Percentiles rank a stretch among this genome's conserved stretches.
Conservation (phyloP, 2,329 filamentous ascomycete species). For the Fusarium anguioides region DNA sequence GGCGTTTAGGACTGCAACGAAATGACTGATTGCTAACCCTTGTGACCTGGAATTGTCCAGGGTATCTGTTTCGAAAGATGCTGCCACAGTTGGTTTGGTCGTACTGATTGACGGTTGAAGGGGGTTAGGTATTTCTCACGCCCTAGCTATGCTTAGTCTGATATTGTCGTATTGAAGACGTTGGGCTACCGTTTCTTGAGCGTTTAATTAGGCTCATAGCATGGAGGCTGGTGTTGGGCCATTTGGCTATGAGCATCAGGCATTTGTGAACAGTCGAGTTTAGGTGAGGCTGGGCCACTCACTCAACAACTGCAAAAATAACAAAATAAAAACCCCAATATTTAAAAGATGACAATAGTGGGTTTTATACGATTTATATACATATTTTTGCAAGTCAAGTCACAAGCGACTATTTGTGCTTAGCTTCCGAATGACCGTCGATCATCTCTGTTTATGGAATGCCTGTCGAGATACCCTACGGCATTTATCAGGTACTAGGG, state of each 20-base stretch:
- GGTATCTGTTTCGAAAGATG: slow-evolving; percentile 10
- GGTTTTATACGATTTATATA: background rate
- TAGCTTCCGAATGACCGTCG: background rate
- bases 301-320: background rate
- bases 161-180: background rate
- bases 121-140: background rate
- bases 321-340: background rate
- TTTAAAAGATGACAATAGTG: background rate
- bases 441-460: background rate
- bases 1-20: background rate
- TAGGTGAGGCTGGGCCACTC: background rate
- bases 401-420: background rate
- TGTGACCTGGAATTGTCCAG: slow-evolving; percentile 16
- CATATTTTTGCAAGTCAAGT: background rate
- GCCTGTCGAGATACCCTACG: background rate
- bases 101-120: background rate
- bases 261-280: background rate
- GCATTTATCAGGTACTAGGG: background rate
- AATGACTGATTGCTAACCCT: slow-evolving; percentile 18
- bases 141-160: background rate
- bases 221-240: background rate
- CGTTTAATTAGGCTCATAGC: background rate
- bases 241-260: background rate
- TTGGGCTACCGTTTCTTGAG: background rate
- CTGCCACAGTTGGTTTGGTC: slow-evolving; percentile 1